Percentiles rank a stretch among this genome's conserved stretches.
Evolutionary conservation across 495 filamentous ascomycete genomes (phyloP).

Genomic region (Xylaria intraflava): DNA sequence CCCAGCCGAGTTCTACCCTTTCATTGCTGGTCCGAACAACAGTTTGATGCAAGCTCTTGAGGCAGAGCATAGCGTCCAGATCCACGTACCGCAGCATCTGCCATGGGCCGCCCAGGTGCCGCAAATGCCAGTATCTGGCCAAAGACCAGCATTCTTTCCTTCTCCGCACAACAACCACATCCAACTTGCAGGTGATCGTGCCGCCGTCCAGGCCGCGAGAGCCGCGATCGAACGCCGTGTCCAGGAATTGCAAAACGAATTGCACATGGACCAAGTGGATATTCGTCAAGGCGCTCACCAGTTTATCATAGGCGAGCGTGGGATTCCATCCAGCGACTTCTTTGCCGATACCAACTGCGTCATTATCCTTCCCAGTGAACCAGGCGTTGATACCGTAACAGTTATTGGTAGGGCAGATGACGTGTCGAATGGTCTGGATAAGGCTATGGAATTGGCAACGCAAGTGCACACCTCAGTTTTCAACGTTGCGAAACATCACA

Average conservation of each 20-base stretch:
- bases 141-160: constrained; percentile 60
- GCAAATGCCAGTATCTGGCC: constrained; percentile 53
- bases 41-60: constrained; percentile 60
- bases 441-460: constrained; percentile 72
- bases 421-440: constrained; percentile 66
- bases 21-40: constrained; percentile 81
- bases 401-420: constrained; percentile 72
- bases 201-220: constrained; percentile 70
- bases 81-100: constrained; percentile 75
- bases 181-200: constrained; percentile 76
- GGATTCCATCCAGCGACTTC: constrained; percentile 74
- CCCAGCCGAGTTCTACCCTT: constrained; percentile 90
- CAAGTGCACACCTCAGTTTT: constrained; percentile 72
- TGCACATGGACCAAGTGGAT: constrained; percentile 65
- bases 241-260: constrained; percentile 58
- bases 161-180: constrained; percentile 63
- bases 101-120: constrained; percentile 66
- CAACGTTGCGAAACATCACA: constrained; percentile 70
- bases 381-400: constrained; percentile 72
- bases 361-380: constrained; percentile 67
- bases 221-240: constrained; percentile 72
- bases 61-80: constrained; percentile 52
- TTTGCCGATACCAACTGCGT: constrained; percentile 85
- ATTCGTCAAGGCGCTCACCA: constrained; percentile 78
- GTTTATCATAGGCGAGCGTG: constrained; percentile 80